Conservation (phyloP, 2,329 filamentous ascomycete species). For the Ophiostoma australiae region DNA sequence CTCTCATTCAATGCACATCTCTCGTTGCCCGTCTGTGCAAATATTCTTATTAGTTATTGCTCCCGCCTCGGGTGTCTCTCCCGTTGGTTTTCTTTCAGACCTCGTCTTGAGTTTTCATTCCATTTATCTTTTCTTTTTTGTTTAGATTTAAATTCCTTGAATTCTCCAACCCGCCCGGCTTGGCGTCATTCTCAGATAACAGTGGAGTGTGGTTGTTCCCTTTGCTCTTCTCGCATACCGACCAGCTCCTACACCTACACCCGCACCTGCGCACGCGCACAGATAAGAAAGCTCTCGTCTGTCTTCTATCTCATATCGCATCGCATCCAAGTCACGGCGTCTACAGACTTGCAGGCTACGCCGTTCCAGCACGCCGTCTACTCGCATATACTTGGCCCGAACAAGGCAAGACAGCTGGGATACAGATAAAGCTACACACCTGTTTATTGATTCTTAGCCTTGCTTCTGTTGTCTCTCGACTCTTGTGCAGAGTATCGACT, state of each 20-base stretch:
- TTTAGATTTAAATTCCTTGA: neutral
- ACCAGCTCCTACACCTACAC: neutral
- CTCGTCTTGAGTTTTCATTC: no score
- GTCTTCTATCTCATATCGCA: neutral
- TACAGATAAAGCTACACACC: neutral
- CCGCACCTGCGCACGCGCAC: neutral
- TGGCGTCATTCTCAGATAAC: neutral
- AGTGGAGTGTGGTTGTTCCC: neutral
- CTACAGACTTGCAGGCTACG: conserved; percentile 17
- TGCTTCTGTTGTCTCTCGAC: neutral
- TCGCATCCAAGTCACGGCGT: conserved; percentile 15
- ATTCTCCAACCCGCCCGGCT: neutral
- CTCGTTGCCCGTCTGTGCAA: neutral
- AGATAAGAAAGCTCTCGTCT: neutral
- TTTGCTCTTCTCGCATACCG: neutral
- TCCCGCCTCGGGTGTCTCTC: neutral
- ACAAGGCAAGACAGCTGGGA: neutral
- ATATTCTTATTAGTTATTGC: neutral
- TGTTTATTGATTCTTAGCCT: neutral
- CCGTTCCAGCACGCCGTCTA: conserved; percentile 21
- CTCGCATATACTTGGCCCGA: neutral
- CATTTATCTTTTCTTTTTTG: no score
- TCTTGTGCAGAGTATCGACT: neutral
- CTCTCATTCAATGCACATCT: neutral
- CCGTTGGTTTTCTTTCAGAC: neutral